Evolutionary conservation across 352 stramenopile species (phyloP).

Genomic region (Ophiocytium majus): DNA sequence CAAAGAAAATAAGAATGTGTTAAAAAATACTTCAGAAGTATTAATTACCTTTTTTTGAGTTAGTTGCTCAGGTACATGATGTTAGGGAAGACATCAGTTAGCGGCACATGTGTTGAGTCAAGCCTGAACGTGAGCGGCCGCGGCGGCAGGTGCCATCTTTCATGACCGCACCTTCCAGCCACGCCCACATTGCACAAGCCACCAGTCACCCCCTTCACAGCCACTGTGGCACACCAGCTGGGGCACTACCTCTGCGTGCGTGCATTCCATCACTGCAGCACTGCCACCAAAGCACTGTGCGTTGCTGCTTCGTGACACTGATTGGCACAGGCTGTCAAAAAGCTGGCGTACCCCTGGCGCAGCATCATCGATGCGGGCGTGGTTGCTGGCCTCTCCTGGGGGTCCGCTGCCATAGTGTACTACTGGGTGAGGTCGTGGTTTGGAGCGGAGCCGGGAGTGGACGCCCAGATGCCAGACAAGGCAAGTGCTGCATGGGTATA

Average conservation of each 20-base stretch:
- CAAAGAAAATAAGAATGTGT: too few relatives aligned
- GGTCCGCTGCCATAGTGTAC: conserved; percentile 64
- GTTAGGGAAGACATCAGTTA: too few relatives aligned
- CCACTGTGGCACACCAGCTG: background rate
- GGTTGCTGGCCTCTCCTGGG: conserved; percentile 70
- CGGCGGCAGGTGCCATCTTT: background rate
- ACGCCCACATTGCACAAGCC: background rate
- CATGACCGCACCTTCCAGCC: background rate
- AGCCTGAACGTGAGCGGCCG: too few relatives aligned
- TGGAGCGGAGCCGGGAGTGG: conserved; percentile 35
- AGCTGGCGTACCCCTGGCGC: conserved; percentile 69
- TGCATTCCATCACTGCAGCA: background rate
- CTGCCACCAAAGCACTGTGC: background rate
- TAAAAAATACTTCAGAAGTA: too few relatives aligned
- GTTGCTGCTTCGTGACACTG: background rate
- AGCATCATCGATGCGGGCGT: conserved; percentile 78
- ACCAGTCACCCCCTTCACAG: background rate
- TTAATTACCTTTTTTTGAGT: too few relatives aligned
- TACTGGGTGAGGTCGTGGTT: conserved; percentile 46
- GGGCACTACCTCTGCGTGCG: background rate
- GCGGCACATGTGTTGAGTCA: too few relatives aligned
- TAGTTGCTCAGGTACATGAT: too few relatives aligned
- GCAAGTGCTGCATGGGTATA: too few relatives aligned
- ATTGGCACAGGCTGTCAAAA: conserved; percentile 65
- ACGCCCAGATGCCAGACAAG: conserved; percentile 44